These are phyloP conservation scores for Lactuca saligna DNA, from an alignment of 129 eudicot genomes.

Conservation along the genomic window DNA sequence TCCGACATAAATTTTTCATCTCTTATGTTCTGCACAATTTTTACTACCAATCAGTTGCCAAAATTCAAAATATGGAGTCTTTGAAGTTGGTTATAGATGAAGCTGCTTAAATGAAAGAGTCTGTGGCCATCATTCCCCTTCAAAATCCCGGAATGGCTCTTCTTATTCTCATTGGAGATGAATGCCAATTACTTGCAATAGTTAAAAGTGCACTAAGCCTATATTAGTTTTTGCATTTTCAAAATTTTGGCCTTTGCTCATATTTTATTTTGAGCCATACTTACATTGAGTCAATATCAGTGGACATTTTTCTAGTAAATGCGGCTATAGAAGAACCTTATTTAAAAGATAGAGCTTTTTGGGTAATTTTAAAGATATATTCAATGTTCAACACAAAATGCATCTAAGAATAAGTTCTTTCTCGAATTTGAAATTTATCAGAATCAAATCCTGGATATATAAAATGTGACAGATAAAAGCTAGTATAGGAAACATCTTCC, in stretches of 20 bases:
- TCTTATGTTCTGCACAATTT: constrained; percentile 42
- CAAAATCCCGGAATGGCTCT: constrained; percentile 27
- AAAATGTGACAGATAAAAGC: constrained; percentile 14
- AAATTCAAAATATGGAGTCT: constrained; percentile 10
- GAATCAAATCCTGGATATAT: constrained; percentile 29
- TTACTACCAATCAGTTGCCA: constrained; percentile 35
- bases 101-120: constrained; percentile 36
- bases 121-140: constrained; percentile 29
- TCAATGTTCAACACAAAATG: constrained; percentile 40
- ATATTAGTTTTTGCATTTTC: not conserved
- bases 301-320: constrained; percentile 15
- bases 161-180: constrained; percentile 35
- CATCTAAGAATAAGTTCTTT: constrained; percentile 35
- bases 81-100: constrained; percentile 33
- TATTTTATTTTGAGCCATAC: not conserved
- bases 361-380: constrained; percentile 30
- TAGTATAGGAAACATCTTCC: constrained; percentile 18
- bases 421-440: constrained; percentile 32
- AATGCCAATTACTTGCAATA: constrained; percentile 33
- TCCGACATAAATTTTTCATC: not conserved
- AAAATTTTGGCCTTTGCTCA: not conserved
- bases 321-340: constrained; percentile 32
- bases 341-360: constrained; percentile 25
- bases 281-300: no score
- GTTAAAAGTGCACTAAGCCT: constrained; percentile 24